Evolutionary conservation across 345 rosid species (phyloP).

Genomic region (Rubroshorea leprosula): DNA sequence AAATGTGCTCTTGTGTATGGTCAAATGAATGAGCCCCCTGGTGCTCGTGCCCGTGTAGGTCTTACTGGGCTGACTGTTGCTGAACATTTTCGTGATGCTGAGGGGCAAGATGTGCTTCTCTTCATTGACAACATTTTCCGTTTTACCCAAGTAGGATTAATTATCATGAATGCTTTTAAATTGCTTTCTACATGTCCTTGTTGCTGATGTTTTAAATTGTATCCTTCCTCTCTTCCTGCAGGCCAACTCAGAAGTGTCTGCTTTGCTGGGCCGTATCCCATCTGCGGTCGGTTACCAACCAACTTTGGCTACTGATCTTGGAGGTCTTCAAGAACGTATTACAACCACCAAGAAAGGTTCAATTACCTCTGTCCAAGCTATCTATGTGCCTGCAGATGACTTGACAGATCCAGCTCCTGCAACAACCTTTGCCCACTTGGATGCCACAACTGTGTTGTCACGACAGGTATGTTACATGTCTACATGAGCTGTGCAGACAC

Average conservation of each 20-base stretch:
- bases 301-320: conserved; percentile 96
- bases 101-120: conserved; percentile 97
- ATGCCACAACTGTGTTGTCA: conserved; percentile 37
- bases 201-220: conserved; percentile 6
- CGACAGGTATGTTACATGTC: conserved; percentile 54
- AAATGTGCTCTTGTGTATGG: conserved; percentile 96
- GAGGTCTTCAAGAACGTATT: conserved; percentile 95
- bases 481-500: not conserved
- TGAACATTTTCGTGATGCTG: conserved; percentile 96
- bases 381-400: conserved; percentile 11
- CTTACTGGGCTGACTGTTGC: conserved; percentile 96
- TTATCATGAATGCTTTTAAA: not conserved
- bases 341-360: conserved; percentile 98
- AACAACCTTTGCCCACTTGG: conserved; percentile 37
- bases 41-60: conserved; percentile 99
- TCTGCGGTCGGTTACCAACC: conserved; percentile 99
- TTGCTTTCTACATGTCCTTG: too few species aligned
- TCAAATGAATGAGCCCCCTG: conserved; percentile 99
- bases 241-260: conserved; percentile 99
- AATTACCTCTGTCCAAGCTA: conserved; percentile 39
- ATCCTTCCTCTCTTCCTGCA: conserved; percentile 62
- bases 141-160: conserved; percentile 61
- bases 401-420: conserved; percentile 35
- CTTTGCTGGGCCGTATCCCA: conserved; percentile 97
- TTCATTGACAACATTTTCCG: conserved; percentile 96